Conservation (phyloP, 192 early-diverging fungal species). For the Backusella morwellensis region DNA sequence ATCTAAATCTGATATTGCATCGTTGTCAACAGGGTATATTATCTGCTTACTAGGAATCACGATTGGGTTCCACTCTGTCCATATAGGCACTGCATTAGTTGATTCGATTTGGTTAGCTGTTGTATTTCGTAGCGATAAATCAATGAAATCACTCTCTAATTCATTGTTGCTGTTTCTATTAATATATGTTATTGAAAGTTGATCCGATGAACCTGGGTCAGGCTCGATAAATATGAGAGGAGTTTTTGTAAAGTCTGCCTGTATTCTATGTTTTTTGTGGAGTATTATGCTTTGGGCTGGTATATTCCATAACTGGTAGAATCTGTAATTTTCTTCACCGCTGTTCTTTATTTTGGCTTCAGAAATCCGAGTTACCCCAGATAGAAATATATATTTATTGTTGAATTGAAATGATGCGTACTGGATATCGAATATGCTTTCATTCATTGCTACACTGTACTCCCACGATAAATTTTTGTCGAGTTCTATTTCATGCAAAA, state of each 20-base stretch:
- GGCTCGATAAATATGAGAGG: not conserved
- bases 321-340: no score
- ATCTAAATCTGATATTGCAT: no score
- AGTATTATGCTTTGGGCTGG: not conserved
- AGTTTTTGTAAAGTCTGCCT: rapidly evolving
- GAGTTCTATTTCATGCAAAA: not conserved
- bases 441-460: no score
- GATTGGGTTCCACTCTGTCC: not conserved
- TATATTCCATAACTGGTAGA: not conserved
- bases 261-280: rapidly evolving
- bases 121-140: not conserved
- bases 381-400: no score
- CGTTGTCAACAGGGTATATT: no score
- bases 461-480: no score
- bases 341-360: no score
- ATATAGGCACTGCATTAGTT: not conserved
- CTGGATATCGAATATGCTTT: no score
- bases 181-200: not conserved
- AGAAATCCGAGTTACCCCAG: no score
- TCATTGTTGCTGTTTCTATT: not conserved
- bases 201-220: not conserved
- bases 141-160: not conserved
- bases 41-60: no score
- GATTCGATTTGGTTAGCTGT: not conserved
- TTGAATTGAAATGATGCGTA: no score